These are phyloP conservation scores for Saccharomycopsis crataegensis DNA, from an alignment of 1,139 yeast species.

Conservation along the genomic window DNA sequence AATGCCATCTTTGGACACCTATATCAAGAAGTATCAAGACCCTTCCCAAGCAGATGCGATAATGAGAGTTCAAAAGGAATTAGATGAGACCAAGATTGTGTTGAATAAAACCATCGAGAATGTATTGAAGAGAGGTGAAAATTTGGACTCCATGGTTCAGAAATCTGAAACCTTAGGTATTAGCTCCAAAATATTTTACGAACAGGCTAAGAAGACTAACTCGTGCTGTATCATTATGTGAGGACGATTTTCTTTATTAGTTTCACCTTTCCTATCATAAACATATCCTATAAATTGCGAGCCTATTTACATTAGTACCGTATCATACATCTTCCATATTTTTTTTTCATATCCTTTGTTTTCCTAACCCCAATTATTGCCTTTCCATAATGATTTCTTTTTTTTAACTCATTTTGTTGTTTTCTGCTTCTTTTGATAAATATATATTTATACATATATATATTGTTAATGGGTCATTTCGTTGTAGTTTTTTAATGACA, in stretches of 20 bases:
- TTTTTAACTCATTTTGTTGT: too few species aligned
- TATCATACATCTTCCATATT: too few species aligned
- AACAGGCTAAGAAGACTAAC: constrained; percentile 95
- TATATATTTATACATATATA: too few species aligned
- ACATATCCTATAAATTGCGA: too few species aligned
- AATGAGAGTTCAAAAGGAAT: constrained; percentile 94
- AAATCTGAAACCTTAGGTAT: constrained; percentile 89
- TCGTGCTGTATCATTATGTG: constrained; percentile 85
- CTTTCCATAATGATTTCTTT: too few species aligned
- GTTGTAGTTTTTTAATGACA: too few species aligned
- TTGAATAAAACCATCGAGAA: constrained; percentile 92
- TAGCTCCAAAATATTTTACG: constrained; percentile 88
- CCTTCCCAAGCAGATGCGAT: constrained; percentile 96
- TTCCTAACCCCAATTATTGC: too few species aligned
- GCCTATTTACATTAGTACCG: too few species aligned
- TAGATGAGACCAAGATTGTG: constrained; percentile 95
- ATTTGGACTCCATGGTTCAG: constrained; percentile 86
- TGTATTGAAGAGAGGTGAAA: constrained; percentile 93
- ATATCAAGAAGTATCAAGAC: constrained; percentile 83
- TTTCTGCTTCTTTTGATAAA: too few species aligned
- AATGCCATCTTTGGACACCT: constrained; percentile 58
- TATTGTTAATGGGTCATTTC: too few species aligned
- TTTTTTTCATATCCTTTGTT: too few species aligned
- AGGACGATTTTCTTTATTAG: constrained; percentile 15
- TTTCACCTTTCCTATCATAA: too few species aligned